Percentiles rank a stretch among this genome's conserved stretches.
Evolutionary conservation across 768 basidiomycete genomes (phyloP).

Genomic region (Suillus bovinus): DNA sequence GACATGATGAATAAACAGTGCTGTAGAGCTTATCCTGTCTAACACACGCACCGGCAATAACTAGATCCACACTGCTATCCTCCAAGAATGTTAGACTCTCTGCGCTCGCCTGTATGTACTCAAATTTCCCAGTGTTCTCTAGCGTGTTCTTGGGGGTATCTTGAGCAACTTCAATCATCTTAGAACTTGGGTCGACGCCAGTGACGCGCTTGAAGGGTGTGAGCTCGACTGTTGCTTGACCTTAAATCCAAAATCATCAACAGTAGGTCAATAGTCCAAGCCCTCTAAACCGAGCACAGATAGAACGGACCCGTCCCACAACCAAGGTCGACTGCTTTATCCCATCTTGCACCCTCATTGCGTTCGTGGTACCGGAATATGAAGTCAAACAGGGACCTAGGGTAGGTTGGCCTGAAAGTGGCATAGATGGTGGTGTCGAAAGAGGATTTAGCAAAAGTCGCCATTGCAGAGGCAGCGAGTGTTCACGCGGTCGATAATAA

Average conservation of each 20-base stretch:
- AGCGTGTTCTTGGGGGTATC: constrained; percentile 23
- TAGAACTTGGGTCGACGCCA: constrained; percentile 73
- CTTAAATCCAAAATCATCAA: constrained; percentile 33
- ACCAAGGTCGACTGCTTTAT: constrained; percentile 71
- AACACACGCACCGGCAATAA: constrained; percentile 56
- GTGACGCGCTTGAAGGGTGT: constrained; percentile 57
- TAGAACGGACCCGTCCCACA: constrained; percentile 73
- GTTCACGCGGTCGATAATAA: not conserved
- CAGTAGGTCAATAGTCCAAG: not conserved
- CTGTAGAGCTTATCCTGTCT: not conserved
- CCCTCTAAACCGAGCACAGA: not conserved
- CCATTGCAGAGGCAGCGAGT: constrained; percentile 43
- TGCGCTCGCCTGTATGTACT: constrained; percentile 43
- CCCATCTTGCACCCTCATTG: constrained; percentile 37
- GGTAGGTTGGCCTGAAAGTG: constrained; percentile 72
- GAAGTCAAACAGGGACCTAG: constrained; percentile 59
- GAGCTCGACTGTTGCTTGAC: constrained; percentile 68
- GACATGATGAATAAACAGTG: not conserved
- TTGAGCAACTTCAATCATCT: constrained; percentile 65
- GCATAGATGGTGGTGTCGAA: constrained; percentile 74
- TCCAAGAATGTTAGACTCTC: constrained; percentile 55
- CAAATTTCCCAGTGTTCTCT: constrained; percentile 23
- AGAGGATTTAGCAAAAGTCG: constrained; percentile 69
- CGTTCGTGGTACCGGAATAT: constrained; percentile 59
- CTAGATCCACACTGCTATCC: constrained; percentile 59